A percentile compares a stretch with the other conserved stretches of the same genome.
These are phyloP conservation scores for Penicillium vulpinum DNA, from an alignment of 2,329 filamentous ascomycete species.

Conservation along the genomic window DNA sequence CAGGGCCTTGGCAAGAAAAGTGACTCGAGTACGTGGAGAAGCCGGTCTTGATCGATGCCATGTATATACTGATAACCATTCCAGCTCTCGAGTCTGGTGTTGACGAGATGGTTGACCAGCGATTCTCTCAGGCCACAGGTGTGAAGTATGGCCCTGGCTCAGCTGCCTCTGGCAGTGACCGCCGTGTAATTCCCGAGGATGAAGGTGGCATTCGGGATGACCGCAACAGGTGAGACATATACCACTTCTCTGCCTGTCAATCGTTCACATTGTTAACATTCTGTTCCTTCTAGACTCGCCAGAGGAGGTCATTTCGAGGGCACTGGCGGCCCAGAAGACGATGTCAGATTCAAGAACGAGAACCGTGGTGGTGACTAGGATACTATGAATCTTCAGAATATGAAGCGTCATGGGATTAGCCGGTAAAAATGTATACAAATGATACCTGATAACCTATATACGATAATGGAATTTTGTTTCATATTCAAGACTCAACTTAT, in stretches of 20 bases:
- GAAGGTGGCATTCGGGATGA: conserved; percentile 44
- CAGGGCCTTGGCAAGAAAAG: conserved; percentile 41
- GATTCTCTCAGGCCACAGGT: conserved; percentile 36
- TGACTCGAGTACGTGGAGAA: conserved; percentile 37
- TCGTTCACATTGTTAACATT: conserved; percentile 3
- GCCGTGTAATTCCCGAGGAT: conserved; percentile 42
- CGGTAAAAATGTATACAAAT: conserved; percentile 13
- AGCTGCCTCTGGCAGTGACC: conserved; percentile 38
- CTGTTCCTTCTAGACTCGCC: conserved; percentile 29
- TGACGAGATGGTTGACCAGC: conserved; percentile 40
- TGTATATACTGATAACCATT: background rate
- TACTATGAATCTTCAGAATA: conserved; percentile 24
- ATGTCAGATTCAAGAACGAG: conserved; percentile 27
- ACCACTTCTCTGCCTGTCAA: background rate
- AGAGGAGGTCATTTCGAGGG: conserved; percentile 40
- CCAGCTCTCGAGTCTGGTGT: conserved; percentile 45
- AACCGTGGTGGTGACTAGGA: conserved; percentile 32
- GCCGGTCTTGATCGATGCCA: background rate
- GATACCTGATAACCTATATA: conserved; percentile 7
- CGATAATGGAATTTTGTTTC: background rate
- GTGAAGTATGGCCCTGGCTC: conserved; percentile 42
- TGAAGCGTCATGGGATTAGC: conserved; percentile 25
- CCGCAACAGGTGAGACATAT: conserved; percentile 35
- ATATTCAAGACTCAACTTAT: background rate
- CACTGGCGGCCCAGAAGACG: conserved; percentile 37